Conservation (phyloP, 2,329 filamentous ascomycete species). For the Exophiala bonariae region DNA sequence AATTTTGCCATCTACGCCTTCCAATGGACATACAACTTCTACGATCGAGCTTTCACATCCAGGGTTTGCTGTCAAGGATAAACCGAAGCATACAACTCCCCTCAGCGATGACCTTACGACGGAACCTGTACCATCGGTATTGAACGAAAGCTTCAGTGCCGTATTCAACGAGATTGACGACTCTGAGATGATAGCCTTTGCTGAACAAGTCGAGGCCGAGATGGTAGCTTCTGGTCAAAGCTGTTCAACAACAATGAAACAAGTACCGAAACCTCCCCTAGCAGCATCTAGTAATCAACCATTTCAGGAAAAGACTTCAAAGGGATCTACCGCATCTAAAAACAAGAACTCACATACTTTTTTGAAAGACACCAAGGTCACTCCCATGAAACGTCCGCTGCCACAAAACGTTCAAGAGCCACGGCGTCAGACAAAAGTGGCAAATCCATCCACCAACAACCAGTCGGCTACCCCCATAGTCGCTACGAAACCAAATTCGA, state of each 20-base stretch:
- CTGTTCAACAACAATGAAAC: no score
- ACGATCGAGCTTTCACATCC: no score
- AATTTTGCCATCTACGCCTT: no score
- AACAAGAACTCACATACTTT: neutral
- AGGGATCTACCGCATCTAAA: no score
- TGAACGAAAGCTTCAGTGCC: conserved; percentile 20
- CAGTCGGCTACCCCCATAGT: neutral
- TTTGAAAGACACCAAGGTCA: neutral
- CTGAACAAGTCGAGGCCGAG: conserved; percentile 12
- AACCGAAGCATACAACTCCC: neutral
- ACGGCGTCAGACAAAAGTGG: no score
- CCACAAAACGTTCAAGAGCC: neutral
- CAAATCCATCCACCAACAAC: neutral
- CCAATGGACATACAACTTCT: no score
- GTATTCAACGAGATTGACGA: conserved; percentile 22
- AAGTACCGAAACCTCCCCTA: neutral
- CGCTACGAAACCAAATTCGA: neutral
- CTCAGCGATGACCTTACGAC: neutral
- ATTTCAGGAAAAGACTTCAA: no score
- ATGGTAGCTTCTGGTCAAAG: neutral
- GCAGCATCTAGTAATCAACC: neutral
- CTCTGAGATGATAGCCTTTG: conserved; percentile 18
- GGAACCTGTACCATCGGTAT: neutral
- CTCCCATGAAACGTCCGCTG: neutral
- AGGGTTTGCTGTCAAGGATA: neutral